A percentile compares a stretch with the other conserved stretches of the same genome.
Conservation (phyloP, 2,329 filamentous ascomycete species). For the Tetracladium maxilliforme region DNA sequence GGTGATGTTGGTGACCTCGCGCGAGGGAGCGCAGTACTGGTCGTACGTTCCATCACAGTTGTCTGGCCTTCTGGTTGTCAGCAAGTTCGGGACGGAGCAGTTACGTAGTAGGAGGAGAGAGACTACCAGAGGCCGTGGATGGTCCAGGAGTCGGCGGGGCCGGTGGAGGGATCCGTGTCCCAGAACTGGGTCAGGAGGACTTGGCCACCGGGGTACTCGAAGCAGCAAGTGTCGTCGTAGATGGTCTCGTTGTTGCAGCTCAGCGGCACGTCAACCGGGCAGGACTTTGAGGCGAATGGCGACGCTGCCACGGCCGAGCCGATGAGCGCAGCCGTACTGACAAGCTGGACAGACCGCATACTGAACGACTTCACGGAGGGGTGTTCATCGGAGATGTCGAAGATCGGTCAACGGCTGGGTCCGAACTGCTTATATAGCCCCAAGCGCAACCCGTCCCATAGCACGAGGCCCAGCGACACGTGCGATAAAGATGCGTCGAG, state of each 20-base stretch:
- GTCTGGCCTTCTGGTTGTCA: constrained; percentile 24
- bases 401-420: too few species aligned
- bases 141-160: constrained; percentile 58
- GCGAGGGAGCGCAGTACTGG: constrained; percentile 38
- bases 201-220: constrained; percentile 57
- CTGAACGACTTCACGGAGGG: too few species aligned
- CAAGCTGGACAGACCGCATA: too few species aligned
- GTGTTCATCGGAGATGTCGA: too few species aligned
- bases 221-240: constrained; percentile 56
- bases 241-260: constrained; percentile 50
- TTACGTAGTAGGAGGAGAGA: not conserved
- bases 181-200: constrained; percentile 66
- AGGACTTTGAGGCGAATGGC: too few species aligned
- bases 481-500: too few species aligned
- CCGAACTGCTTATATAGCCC: too few species aligned
- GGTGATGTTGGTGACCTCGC: constrained; percentile 51
- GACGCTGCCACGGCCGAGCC: too few species aligned
- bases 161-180: constrained; percentile 48
- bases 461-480: too few species aligned
- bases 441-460: too few species aligned
- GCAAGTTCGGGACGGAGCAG: not conserved
- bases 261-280: constrained; percentile 21
- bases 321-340: too few species aligned
- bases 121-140: constrained; percentile 47
- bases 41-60: constrained; percentile 59